These are phyloP conservation scores for Cordyceps tenuipes DNA, from an alignment of 2,329 filamentous ascomycete genomes.

Conservation along the genomic window DNA sequence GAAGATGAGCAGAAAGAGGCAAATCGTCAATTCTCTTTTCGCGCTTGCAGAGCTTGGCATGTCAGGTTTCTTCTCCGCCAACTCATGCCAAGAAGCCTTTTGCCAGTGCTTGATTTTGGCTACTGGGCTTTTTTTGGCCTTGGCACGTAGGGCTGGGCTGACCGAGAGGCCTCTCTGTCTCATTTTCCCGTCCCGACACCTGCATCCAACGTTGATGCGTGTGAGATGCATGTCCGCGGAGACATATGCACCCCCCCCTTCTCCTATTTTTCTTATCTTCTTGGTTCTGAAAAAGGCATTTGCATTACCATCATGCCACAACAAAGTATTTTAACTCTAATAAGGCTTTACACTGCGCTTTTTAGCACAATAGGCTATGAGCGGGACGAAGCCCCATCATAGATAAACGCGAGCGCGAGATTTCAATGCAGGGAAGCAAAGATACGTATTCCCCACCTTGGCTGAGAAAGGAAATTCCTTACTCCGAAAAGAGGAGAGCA, in stretches of 20 bases:
- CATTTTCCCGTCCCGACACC: no score
- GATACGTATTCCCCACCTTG: not conserved
- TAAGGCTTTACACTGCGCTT: not conserved
- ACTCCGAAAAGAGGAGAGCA: not conserved
- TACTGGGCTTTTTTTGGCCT: no score
- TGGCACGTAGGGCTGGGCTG: not conserved
- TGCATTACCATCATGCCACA: not conserved
- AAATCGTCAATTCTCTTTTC: not conserved
- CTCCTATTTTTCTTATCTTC: not conserved
- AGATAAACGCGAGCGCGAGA: not conserved
- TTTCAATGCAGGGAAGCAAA: not conserved
- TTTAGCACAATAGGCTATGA: not conserved
- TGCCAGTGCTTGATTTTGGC: not conserved
- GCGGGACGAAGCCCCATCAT: not conserved
- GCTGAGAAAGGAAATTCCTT: not conserved
- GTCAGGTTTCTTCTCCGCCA: not conserved
- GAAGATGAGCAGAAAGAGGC: not conserved
- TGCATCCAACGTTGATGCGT: not conserved
- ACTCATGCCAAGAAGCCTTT: not conserved
- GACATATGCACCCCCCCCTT: not conserved
- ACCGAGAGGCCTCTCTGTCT: not conserved
- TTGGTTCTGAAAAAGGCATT: not conserved
- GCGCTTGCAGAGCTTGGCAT: conserved; percentile 4
- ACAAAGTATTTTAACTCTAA: no score
- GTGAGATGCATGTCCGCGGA: not conserved